Conservation (phyloP, 2,329 filamentous ascomycete genomes). For the Canariomyces notabilis region DNA sequence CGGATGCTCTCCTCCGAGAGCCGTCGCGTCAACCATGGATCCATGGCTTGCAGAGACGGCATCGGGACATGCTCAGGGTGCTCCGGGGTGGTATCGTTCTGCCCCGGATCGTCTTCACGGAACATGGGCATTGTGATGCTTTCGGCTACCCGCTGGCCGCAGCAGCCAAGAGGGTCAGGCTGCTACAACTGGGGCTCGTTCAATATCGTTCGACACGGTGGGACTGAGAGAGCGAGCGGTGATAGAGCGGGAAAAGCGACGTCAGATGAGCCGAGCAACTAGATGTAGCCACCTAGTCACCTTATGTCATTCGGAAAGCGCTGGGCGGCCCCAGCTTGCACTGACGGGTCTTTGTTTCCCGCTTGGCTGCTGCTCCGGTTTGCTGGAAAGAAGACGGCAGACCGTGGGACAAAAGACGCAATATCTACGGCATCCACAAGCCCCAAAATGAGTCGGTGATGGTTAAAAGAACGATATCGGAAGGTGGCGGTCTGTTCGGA, state of each 20-base stretch:
- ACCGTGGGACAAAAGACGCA: not conserved
- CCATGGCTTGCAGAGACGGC: slow-evolving; percentile 18
- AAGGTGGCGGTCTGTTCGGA: not conserved
- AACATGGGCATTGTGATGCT: slow-evolving; percentile 52
- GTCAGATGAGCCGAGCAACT: not conserved
- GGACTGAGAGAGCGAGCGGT: not conserved
- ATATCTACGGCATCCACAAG: not conserved
- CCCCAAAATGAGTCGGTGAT: not conserved
- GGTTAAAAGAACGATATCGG: not conserved
- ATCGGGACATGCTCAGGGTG: slow-evolving; percentile 17
- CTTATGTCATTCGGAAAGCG: slow-evolving; percentile 10
- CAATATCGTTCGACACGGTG: not conserved
- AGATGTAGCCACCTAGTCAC: slow-evolving; percentile 1
- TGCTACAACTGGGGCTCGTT: not conserved
- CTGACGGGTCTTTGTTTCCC: not conserved
- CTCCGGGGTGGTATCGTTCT: slow-evolving; percentile 24
- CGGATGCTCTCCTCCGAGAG: slow-evolving; percentile 57
- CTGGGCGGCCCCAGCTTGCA: not conserved
- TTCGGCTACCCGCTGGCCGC: slow-evolving; percentile 4
- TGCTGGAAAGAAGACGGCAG: not conserved
- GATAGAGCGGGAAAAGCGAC: not conserved
- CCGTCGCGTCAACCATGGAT: slow-evolving; percentile 30
- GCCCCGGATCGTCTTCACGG: slow-evolving; percentile 43
- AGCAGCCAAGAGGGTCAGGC: slow-evolving; percentile 1
- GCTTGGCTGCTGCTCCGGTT: not conserved